Percentiles rank a stretch among this genome's conserved stretches.
Evolutionary conservation across 495 filamentous ascomycete species (phyloP).

Genomic region (Bryoglossum gracile): DNA sequence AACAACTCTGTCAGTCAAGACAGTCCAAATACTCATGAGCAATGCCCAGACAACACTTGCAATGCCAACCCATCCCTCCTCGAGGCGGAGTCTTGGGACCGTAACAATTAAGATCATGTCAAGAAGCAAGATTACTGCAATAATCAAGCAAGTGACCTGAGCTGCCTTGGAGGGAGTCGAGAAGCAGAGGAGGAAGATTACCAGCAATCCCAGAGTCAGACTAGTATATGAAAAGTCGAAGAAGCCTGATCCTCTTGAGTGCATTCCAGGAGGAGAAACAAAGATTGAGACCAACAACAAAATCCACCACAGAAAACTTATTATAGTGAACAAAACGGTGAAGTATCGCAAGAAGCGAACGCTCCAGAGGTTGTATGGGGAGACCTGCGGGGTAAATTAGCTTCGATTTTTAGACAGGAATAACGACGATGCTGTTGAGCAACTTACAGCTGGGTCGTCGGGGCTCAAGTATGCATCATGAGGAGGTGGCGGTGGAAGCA

Average conservation of each 20-base stretch:
- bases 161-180: slow-evolving; percentile 69
- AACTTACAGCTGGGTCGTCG: slow-evolving; percentile 84
- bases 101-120: slow-evolving; percentile 72
- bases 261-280: slow-evolving; percentile 76
- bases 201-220: slow-evolving; percentile 61
- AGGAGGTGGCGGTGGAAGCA: slow-evolving; percentile 41
- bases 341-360: slow-evolving; percentile 70
- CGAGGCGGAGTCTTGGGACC: slow-evolving; percentile 61
- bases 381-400: too few relatives aligned
- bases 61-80: slow-evolving; percentile 88
- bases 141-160: slow-evolving; percentile 57
- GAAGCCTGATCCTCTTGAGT: slow-evolving; percentile 84
- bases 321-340: slow-evolving; percentile 55
- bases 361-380: slow-evolving; percentile 91
- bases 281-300: slow-evolving; percentile 80
- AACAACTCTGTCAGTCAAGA: slow-evolving; percentile 53
- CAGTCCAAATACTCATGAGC: slow-evolving; percentile 54
- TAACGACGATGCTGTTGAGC: slow-evolving; percentile 6
- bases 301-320: slow-evolving; percentile 87
- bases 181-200: slow-evolving; percentile 81
- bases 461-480: slow-evolving; percentile 66
- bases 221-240: slow-evolving; percentile 76
- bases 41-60: slow-evolving; percentile 73
- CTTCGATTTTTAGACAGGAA: too few relatives aligned
- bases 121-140: slow-evolving; percentile 66